These are phyloP conservation scores for Tilletiaria anomala DNA, from an alignment of 1,284 basidiomycete species.

Conservation along the genomic window DNA sequence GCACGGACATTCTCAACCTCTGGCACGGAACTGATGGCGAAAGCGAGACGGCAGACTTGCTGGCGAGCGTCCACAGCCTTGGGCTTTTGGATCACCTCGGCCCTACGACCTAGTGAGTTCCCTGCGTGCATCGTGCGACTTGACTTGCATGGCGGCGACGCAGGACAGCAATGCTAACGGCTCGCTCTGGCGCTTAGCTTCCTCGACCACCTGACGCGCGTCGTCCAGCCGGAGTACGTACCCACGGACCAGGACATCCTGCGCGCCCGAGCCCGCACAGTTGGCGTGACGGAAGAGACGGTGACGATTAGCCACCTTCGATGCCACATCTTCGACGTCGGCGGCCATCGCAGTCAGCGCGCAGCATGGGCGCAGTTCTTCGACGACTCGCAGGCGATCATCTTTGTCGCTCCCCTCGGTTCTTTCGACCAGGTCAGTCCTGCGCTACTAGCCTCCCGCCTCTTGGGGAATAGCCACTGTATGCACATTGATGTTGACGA, in stretches of 20 bases:
- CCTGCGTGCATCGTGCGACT: too few species aligned
- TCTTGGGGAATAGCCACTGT: too few species aligned
- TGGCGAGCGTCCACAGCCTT: too few species aligned
- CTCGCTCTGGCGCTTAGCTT: slow-evolving; percentile 10
- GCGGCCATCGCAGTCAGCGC: slow-evolving; percentile 12
- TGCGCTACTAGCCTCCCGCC: too few species aligned
- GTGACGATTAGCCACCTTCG: slow-evolving; percentile 10
- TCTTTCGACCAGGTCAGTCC: slow-evolving; percentile 15
- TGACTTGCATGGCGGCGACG: too few species aligned
- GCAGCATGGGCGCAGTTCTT: slow-evolving; percentile 14
- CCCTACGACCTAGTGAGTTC: too few species aligned
- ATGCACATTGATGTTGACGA: too few species aligned
- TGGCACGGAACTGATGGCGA: too few species aligned
- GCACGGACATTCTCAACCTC: too few species aligned
- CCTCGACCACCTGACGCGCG: slow-evolving; percentile 11
- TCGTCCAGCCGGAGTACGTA: slow-evolving; percentile 3
- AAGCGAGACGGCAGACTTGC: too few species aligned
- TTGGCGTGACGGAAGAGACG: slow-evolving; percentile 15
- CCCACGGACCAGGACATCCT: slow-evolving; percentile 19
- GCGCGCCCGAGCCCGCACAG: slow-evolving; percentile 19
- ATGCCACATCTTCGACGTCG: slow-evolving; percentile 24
- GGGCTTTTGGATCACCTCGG: too few species aligned
- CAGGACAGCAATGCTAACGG: too few species aligned
- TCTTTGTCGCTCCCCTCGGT: slow-evolving; percentile 21
- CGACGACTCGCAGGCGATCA: slow-evolving; percentile 13